Base-by-base conservation (phyloP, 257 asterid genomes). In the Solanum paucissectum region DNA sequence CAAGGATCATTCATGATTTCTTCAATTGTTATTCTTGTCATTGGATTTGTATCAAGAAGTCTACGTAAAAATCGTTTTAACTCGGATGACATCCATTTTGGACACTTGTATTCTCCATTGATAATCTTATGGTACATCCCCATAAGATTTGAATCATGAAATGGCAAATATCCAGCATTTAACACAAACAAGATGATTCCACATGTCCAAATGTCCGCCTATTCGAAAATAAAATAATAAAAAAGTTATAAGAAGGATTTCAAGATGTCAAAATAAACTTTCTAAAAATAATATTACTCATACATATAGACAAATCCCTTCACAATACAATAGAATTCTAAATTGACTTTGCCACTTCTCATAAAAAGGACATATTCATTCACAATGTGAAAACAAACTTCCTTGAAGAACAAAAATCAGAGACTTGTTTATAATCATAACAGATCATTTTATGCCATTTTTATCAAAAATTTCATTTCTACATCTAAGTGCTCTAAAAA, bases 61-160 rank as follows among this genome's bases (percentile, higher is more conserved):
- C 98, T 95, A 84, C 91, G 85, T 23, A 97, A 27, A 52, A 97
- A 90, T 49, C 93, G 94, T 44, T 92, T 97, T 25, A 97, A 91
- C 83, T 95, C 99, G 9, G 95, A 86, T 55, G 99, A 95, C 92
- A 93, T 97, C 98, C 95, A 95, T 84, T 91, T 95, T 1, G 99
- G 99, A 85, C 95, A 95, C 40, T 97, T 91, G 77, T 91, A 97
- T 77, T 95, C 98, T 23, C 98, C 98, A 81, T 92, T 95, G 95
- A 94, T 95, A 23, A 97, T 92, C 75, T 92, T 92, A 71, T 90
- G 84, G 82, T 92, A 92, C 94, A 92, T 92, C 1, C 86, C 79
- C 94, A 92, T 92, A 13, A 92, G 84, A 92, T 92, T 92, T 18
- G 93, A 84, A 60, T 92, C 94, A 68, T 92, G 93, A 89, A 97